Evolutionary conservation across 1,284 basidiomycete genomes (phyloP).

Genomic region (Ganoderma lucidum): DNA sequence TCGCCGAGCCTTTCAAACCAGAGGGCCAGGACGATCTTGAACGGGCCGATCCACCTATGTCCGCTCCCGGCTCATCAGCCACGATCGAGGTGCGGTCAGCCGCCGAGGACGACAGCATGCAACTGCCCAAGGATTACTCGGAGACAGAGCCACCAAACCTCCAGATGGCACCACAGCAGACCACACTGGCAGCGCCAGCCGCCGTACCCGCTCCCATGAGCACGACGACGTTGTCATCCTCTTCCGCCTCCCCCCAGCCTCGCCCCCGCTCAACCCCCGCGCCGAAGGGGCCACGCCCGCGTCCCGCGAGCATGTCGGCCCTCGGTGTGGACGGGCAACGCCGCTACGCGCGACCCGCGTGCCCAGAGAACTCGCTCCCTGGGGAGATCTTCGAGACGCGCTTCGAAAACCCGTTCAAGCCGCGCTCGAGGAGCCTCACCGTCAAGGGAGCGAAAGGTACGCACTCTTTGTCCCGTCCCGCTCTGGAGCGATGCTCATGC

Average conservation of each 20-base stretch:
- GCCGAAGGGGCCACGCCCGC: conserved; percentile 5
- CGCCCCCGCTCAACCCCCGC: not conserved
- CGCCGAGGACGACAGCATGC: not conserved
- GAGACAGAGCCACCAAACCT: not conserved
- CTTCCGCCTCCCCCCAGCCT: not conserved
- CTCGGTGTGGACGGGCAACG: conserved; percentile 8
- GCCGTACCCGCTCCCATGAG: not conserved
- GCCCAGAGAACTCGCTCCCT: conserved; percentile 25
- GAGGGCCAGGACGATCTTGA: not conserved
- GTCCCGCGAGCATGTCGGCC: conserved; percentile 2
- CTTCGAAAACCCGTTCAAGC: conserved; percentile 29
- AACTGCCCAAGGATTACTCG: not conserved
- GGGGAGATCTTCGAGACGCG: conserved; percentile 22
- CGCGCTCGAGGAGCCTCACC: not conserved
- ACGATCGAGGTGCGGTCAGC: not conserved
- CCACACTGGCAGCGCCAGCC: not conserved
- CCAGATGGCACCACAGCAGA: not conserved
- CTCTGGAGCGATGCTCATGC: not conserved
- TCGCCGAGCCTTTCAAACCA: not conserved
- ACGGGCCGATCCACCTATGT: not conserved
- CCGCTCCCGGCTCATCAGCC: not conserved
- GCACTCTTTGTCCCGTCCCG: not conserved
- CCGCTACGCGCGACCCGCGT: conserved; percentile 24
- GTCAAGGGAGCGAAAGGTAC: not conserved
- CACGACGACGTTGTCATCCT: not conserved